Evolutionary conservation across 2,329 filamentous ascomycete species (phyloP).

Genomic region (Sclerotinia minor): DNA sequence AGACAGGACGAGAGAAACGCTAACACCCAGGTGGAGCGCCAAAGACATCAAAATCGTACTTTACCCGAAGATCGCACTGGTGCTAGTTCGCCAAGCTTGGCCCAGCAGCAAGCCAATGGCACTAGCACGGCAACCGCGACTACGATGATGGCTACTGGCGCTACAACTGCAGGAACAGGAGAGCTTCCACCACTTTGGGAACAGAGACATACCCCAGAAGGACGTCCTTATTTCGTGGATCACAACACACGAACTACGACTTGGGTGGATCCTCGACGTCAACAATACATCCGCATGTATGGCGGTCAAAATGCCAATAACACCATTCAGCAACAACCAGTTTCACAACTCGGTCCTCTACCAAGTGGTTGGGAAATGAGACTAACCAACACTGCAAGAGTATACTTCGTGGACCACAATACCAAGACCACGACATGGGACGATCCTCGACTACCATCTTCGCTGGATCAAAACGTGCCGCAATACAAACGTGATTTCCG

Average conservation of each 20-base stretch:
- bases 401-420: constrained; percentile 99
- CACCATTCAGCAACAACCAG: constrained; percentile 93
- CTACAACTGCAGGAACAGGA: constrained; percentile 89
- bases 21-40: constrained; percentile 88
- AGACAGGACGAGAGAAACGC: constrained; percentile 80
- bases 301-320: constrained; percentile 83
- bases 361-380: constrained; percentile 99
- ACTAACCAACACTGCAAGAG: constrained; percentile 92
- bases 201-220: constrained; percentile 92
- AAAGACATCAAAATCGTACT: constrained; percentile 92
- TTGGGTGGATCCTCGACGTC: constrained; percentile 94
- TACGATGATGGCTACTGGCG: constrained; percentile 92
- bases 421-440: constrained; percentile 99
- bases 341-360: constrained; percentile 91
- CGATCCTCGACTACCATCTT: constrained; percentile 90
- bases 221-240: constrained; percentile 94
- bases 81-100: constrained; percentile 82
- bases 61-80: constrained; percentile 94
- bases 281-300: constrained; percentile 99
- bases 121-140: constrained; percentile 55
- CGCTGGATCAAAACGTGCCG: constrained; percentile 94
- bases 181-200: constrained; percentile 97
- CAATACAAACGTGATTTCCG: constrained; percentile 99
- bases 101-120: constrained; percentile 47
- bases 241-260: constrained; percentile 98